Evolutionary conservation across 2,329 filamentous ascomycete species (phyloP).

Genomic region (Penicillium sp.): DNA sequence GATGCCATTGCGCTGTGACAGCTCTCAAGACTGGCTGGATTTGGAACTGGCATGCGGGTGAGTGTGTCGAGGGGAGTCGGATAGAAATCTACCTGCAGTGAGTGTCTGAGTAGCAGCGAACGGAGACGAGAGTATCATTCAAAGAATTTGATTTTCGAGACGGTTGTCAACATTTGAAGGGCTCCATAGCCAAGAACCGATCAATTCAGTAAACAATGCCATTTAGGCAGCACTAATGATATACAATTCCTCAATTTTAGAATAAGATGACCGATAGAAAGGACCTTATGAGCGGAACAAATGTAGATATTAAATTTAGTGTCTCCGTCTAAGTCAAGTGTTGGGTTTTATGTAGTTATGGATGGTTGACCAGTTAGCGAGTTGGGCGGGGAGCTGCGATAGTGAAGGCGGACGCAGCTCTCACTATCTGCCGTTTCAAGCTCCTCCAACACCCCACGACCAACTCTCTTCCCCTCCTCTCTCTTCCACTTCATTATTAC

Average conservation of each 20-base stretch:
- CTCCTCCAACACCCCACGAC: conserved; percentile 22
- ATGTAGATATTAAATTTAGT: fast-evolving
- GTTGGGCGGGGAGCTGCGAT: neutral
- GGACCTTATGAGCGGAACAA: neutral
- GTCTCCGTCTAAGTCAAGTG: neutral
- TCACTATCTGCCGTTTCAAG: conserved; percentile 14
- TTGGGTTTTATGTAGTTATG: neutral
- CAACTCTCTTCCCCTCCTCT: neutral
- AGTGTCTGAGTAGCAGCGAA: neutral
- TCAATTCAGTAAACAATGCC: neutral
- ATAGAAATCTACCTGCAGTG: neutral
- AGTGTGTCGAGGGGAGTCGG: neutral
- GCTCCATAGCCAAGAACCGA: neutral
- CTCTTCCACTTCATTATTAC: neutral
- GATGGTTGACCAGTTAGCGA: neutral
- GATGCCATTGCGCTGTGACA: neutral
- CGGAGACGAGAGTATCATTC: neutral
- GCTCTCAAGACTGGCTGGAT: neutral
- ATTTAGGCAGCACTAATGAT: neutral
- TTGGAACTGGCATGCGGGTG: neutral
- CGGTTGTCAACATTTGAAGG: neutral
- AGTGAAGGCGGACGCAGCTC: conserved; percentile 20
- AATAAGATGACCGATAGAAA: neutral
- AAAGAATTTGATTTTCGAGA: neutral
- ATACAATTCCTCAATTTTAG: neutral